Percentiles rank a stretch among this genome's conserved stretches.
Conservation (phyloP, 192 early-diverging fungal species). For the Endogone sp. region DNA sequence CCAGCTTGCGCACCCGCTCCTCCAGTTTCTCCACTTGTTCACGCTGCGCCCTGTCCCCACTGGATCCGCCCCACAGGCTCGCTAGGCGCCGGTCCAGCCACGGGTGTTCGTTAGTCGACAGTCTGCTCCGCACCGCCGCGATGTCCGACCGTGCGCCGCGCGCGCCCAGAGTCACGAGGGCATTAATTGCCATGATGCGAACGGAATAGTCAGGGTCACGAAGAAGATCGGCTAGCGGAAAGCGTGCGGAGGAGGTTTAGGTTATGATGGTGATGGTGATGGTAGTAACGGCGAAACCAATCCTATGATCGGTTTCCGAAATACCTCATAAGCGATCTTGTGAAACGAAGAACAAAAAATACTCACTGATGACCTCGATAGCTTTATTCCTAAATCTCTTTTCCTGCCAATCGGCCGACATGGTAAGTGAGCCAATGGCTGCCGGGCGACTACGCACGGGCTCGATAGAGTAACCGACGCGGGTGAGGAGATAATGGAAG, state of each 20-base stretch:
- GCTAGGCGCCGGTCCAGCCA: conserved; percentile 10
- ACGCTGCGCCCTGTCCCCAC: not conserved
- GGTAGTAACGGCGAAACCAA: not conserved
- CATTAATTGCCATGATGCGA: not conserved
- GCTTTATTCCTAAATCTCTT: conserved; percentile 11
- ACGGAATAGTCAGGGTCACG: conserved; percentile 4
- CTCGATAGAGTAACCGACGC: conserved; percentile 13
- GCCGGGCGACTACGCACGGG: conserved; percentile 7
- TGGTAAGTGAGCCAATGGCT: not conserved
- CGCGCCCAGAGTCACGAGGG: conserved; percentile 3
- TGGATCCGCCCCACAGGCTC: not conserved
- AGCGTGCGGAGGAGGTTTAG: not conserved
- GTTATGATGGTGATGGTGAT: not conserved
- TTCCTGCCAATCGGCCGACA: conserved; percentile 15
- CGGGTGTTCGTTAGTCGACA: conserved; percentile 14
- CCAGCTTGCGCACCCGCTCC: conserved; percentile 22
- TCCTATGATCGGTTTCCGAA: no score
- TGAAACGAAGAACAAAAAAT: no score
- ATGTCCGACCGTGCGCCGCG: not conserved
- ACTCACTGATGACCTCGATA: conserved; percentile 15
- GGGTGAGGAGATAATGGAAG: conserved; percentile 30
- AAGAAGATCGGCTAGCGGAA: conserved; percentile 5
- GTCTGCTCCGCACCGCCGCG: conserved; percentile 1
- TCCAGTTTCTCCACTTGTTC: conserved; percentile 22
- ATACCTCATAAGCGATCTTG: no score